Evolutionary conservation across 2,329 filamentous ascomycete species (phyloP).

Genomic region (Botrytis pseudocinerea): DNA sequence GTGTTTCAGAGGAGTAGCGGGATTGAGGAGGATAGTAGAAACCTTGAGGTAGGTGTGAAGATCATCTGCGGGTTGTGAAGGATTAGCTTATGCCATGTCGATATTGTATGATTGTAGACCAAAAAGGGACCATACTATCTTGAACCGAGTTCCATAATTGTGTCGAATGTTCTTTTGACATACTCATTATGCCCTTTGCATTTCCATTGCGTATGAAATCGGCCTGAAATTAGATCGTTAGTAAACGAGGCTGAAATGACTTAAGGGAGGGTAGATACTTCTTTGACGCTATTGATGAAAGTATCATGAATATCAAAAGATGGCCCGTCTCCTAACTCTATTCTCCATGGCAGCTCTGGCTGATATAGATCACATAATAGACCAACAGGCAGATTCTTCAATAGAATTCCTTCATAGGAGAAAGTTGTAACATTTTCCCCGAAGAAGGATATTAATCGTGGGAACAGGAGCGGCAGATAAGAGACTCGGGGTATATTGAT

Average conservation of each 20-base stretch:
- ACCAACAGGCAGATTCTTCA: constrained; percentile 71
- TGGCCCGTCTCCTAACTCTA: constrained; percentile 60
- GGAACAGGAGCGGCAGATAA: constrained; percentile 66
- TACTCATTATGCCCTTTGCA: constrained; percentile 69
- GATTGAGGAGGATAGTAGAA: constrained; percentile 73
- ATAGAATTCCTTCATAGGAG: constrained; percentile 64
- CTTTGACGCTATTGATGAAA: constrained; percentile 70
- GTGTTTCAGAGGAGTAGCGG: constrained; percentile 72
- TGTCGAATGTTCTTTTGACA: constrained; percentile 68
- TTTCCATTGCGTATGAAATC: constrained; percentile 70
- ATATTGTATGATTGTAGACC: background rate
- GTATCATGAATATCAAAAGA: constrained; percentile 57
- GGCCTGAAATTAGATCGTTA: constrained; percentile 30
- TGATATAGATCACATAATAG: constrained; percentile 67
- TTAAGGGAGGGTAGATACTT: constrained; percentile 42
- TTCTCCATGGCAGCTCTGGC: constrained; percentile 57
- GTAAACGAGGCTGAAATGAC: constrained; percentile 6
- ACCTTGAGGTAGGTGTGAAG: constrained; percentile 71
- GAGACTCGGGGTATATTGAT: constrained; percentile 65
- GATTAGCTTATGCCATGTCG: constrained; percentile 6
- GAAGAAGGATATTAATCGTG: constrained; percentile 65
- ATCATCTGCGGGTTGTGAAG: constrained; percentile 57
- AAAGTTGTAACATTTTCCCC: constrained; percentile 50
- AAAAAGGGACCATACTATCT: constrained; percentile 50
- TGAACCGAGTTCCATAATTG: constrained; percentile 65